Conservation (phyloP, 2,329 filamentous ascomycete genomes). For the Aspergillus fumigatiaffinis region DNA sequence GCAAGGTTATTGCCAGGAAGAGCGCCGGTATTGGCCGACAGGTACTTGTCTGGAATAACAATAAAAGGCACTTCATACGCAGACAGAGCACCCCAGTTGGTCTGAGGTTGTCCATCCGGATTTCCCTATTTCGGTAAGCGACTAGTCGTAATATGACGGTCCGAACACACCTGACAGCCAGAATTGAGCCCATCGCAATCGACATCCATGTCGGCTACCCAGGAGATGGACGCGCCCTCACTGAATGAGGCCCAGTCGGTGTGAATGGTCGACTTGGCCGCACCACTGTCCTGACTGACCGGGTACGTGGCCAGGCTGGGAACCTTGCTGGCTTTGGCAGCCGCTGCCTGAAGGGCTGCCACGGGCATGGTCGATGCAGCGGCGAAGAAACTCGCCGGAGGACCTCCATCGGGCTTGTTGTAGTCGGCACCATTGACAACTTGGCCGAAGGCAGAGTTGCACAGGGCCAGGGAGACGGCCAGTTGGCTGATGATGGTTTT, state of each 20-base stretch:
- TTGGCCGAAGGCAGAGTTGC: constrained; percentile 4
- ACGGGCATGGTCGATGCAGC: constrained; percentile 22
- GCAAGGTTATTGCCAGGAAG: constrained; percentile 27
- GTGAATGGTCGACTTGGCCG: constrained; percentile 23
- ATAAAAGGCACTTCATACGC: constrained; percentile 31
- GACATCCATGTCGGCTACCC: constrained; percentile 31
- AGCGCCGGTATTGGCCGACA: constrained; percentile 11
- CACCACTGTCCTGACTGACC: constrained; percentile 13
- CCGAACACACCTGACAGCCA: constrained; percentile 18
- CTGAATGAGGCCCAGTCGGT: constrained; percentile 23
- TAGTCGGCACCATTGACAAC: constrained; percentile 19
- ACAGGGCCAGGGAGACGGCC: not conserved
- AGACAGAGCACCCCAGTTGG: constrained; percentile 27
- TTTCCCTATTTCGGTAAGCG: constrained; percentile 20
- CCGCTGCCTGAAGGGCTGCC: constrained; percentile 21
- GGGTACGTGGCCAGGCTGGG: constrained; percentile 23
- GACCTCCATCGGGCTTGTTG: constrained; percentile 19
- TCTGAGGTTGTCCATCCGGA: constrained; percentile 20
- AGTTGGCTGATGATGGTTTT: not conserved
- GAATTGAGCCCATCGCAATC: constrained; percentile 30
- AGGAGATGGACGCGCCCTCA: constrained; percentile 27
- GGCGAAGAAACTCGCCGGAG: constrained; percentile 23
- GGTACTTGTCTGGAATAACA: constrained; percentile 29
- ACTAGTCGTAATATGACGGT: not conserved
- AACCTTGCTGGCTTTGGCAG: constrained; percentile 19